phyloP scores from a whole-genome alignment of 2,329 filamentous ascomycete species.

The Cryphonectria japonica region DNA sequence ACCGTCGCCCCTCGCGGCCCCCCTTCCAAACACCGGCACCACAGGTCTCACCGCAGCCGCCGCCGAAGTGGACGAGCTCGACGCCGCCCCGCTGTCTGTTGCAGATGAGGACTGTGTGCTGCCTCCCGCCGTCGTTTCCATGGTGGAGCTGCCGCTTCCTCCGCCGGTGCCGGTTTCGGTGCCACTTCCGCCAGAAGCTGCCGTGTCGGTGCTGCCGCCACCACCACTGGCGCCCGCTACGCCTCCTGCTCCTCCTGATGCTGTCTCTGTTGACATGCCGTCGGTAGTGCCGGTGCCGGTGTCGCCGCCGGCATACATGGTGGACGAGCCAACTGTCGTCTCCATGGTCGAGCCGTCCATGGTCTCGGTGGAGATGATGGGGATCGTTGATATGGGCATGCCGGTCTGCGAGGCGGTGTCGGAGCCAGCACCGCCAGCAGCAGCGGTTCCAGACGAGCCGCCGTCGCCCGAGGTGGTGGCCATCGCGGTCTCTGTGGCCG shows the following conservation, averaged over 20 bases:
- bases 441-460: neutral
- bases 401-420: neutral
- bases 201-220: neutral
- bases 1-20: neutral
- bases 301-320: neutral
- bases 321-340: neutral
- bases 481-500: neutral
- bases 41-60: conserved; percentile 1
- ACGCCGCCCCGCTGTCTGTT: neutral
- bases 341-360: neutral
- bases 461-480: neutral
- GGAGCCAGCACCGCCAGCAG: neutral
- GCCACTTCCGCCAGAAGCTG: neutral
- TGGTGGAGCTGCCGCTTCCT: neutral
- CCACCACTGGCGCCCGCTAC: neutral
- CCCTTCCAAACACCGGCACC: neutral
- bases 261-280: neutral
- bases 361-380: conserved; percentile 6
- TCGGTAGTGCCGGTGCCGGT: neutral
- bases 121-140: conserved; percentile 10
- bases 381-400: neutral
- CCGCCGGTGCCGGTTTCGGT: neutral
- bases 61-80: conserved; percentile 9
- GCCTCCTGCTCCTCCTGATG: neutral
- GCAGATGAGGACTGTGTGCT: conserved; percentile 1